Conservation (phyloP, 2,329 filamentous ascomycete species). For the Aspergillus intermedius region DNA sequence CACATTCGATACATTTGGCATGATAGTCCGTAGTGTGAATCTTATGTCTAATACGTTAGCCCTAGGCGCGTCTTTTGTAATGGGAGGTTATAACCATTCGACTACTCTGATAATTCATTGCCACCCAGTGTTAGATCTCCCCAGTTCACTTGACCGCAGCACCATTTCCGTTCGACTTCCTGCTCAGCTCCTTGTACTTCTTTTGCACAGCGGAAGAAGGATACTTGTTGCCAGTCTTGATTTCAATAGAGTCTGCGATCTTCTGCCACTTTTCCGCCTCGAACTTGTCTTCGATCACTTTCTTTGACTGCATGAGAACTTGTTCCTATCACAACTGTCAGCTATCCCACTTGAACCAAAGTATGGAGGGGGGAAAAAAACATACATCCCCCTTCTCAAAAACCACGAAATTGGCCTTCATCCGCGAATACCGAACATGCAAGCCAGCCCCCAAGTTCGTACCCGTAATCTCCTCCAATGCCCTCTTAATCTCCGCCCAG, state of each 20-base stretch:
- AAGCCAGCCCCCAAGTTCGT: background rate
- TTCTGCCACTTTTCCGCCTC: constrained; percentile 34
- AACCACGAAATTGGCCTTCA: constrained; percentile 2
- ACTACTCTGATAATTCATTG: no score
- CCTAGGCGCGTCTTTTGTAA: no score
- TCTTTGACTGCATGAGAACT: constrained; percentile 30
- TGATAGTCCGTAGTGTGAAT: no score
- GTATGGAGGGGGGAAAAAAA: constrained; percentile 11
- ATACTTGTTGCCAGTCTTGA: constrained; percentile 23
- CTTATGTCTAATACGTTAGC: no score
- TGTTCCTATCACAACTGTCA: constrained; percentile 14
- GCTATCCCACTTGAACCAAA: background rate
- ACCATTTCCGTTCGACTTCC: constrained; percentile 8
- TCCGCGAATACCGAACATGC: background rate
- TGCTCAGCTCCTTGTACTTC: constrained; percentile 36
- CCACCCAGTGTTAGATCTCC: no score
- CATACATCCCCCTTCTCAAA: constrained; percentile 24
- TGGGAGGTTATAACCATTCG: no score
- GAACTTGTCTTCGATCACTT: constrained; percentile 34
- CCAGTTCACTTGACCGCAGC: no score
- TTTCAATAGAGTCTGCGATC: constrained; percentile 19
- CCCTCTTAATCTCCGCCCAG: background rate
- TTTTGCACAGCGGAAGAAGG: constrained; percentile 28
- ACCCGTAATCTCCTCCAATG: background rate
- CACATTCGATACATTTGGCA: no score